A percentile compares a stretch with the other conserved stretches of the same genome.
phyloP scores from a whole-genome alignment of 257 asterid species.

The Penstemon eatonii region DNA sequence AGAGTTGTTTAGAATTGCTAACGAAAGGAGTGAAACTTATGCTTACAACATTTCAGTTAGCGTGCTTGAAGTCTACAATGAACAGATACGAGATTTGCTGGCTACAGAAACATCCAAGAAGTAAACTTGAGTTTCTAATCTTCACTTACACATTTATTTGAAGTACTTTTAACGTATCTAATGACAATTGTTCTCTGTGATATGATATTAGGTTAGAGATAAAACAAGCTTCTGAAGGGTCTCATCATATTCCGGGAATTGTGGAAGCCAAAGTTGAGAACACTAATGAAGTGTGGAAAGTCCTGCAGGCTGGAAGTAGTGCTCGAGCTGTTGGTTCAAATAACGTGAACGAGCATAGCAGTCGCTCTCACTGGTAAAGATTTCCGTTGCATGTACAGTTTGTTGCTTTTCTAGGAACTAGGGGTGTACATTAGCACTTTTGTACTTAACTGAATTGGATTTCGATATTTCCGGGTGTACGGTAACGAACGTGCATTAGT shows the following conservation, averaged over 20 bases:
- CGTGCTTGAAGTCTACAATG: slow-evolving; percentile 98
- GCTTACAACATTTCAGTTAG: slow-evolving; percentile 82
- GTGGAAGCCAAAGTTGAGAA: slow-evolving; percentile 86
- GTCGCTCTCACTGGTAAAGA: slow-evolving; percentile 97
- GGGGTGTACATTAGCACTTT: too few relatives aligned
- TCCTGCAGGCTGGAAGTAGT: slow-evolving; percentile 90
- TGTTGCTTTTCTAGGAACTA: not conserved
- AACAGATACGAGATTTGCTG: slow-evolving; percentile 87
- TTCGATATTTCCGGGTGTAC: too few relatives aligned
- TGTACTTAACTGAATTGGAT: too few relatives aligned
- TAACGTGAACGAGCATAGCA: slow-evolving; percentile 95
- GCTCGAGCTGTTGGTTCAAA: slow-evolving; percentile 94
- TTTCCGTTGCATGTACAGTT: slow-evolving; percentile 10
- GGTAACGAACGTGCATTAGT: too few relatives aligned
- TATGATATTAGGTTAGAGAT: slow-evolving; percentile 71
- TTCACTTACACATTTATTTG: slow-evolving; percentile 1
- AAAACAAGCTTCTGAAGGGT: slow-evolving; percentile 94
- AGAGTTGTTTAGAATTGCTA: slow-evolving; percentile 74
- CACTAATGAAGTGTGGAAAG: slow-evolving; percentile 80
- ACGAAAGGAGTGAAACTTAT: slow-evolving; percentile 68
- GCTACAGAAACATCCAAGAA: slow-evolving; percentile 77
- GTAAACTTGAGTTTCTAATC: slow-evolving; percentile 38
- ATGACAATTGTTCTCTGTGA: slow-evolving; percentile 7
- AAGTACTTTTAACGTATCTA: not conserved
- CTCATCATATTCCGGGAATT: slow-evolving; percentile 88